Conservation (phyloP, 2,329 filamentous ascomycete genomes). For the Didymella exigua region DNA sequence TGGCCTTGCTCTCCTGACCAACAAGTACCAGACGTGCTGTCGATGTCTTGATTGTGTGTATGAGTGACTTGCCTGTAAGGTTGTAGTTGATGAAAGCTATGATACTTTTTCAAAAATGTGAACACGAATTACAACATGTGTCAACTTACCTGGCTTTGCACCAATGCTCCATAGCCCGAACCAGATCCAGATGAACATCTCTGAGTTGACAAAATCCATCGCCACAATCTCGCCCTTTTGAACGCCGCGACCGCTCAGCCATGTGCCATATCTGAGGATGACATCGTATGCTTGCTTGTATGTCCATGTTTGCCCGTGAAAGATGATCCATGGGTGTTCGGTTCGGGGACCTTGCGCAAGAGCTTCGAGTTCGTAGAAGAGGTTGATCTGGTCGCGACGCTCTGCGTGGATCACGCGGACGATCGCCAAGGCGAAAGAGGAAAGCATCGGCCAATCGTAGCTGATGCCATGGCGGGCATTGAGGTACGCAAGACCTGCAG, state of each 20-base stretch:
- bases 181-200: constrained; percentile 48
- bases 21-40: constrained; percentile 63
- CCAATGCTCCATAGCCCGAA: constrained; percentile 48
- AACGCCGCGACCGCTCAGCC: constrained; percentile 45
- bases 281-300: constrained; percentile 45
- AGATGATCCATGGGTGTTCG: constrained; percentile 42
- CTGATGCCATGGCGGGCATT: constrained; percentile 70
- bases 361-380: constrained; percentile 48
- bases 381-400: constrained; percentile 65
- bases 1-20: constrained; percentile 56
- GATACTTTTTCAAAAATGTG: too few relatives aligned
- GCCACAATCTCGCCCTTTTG: constrained; percentile 46
- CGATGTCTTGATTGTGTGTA: constrained; percentile 63
- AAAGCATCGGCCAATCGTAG: constrained; percentile 67
- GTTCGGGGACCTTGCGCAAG: constrained; percentile 37
- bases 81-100: constrained; percentile 49
- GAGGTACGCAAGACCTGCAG: constrained; percentile 62
- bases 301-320: constrained; percentile 41
- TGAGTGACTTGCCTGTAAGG: constrained; percentile 42
- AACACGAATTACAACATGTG: too few relatives aligned
- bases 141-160: constrained; percentile 32
- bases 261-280: constrained; percentile 43
- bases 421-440: constrained; percentile 56
- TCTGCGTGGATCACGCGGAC: constrained; percentile 56
- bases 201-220: constrained; percentile 47